Evolutionary conservation across 768 basidiomycete species (phyloP), one percentile per base, ranked within the genome.

Genomic region (Amanita brunnescens): DNA sequence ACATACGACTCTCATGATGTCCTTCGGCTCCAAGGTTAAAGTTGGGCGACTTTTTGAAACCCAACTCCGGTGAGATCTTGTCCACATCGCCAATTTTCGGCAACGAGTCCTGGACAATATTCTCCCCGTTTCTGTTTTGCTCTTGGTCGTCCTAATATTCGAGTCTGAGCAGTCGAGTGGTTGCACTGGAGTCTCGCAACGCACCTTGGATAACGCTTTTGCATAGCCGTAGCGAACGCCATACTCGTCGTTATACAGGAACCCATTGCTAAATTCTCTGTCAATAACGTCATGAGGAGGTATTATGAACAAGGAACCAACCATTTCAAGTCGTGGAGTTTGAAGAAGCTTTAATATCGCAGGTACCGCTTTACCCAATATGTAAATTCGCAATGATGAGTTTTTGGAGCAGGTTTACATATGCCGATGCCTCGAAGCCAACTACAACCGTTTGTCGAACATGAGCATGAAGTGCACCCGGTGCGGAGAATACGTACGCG

Each of bases 221-320:
- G 85, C 87, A 64, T 86, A 90, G 51, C 91, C 76, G 61, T 97
- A 93, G 65, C 96, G 92, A 6, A 97, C 87, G 48, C 95, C 95
- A 58, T 99, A 99, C 34, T 99, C 95, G 49, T 83, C 83, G 53
- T 74, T 73, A 63, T 90, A 84, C 84, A 91, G 91, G 48, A 77
- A 60, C 0, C 90, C 90, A 61, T 98, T 82, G 34, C 87, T 89
- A 58, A 2, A 46, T 10, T 21, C 2, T 26, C 44, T 23, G 55
- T 54, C 41, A 55, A 41, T 41, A 26, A 42, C 39, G n/a, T n/a
- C 24, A 20, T 6, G 10, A 16, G 20, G n/a, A 34, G n/a, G 24
- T 38, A 33, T 21, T 8, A 29, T 34, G 34, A 30, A 32, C n/a
- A n/a, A n/a, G n/a, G n/a, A 21, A 61, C 76, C 56, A 54, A 85